Evolutionary conservation across 225 moss, liverwort and hornwort species (phyloP).

Genomic region (Neckera pumila): DNA sequence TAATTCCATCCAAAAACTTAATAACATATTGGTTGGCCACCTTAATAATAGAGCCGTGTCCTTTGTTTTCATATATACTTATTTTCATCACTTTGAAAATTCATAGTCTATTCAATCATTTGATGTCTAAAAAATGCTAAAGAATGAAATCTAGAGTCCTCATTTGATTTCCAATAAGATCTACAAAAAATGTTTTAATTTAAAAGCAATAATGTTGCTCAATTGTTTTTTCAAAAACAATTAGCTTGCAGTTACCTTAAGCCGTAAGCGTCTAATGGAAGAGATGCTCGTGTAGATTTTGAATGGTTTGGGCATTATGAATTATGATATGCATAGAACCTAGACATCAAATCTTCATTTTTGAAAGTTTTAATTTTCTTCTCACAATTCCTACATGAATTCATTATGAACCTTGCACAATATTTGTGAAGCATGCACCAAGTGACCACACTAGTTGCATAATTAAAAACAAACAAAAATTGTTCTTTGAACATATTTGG

Average conservation of each 20-base stretch:
- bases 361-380: background rate
- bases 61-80: background rate
- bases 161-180: background rate
- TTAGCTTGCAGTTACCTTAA: background rate
- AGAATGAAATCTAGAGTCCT: background rate
- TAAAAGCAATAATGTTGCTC: background rate
- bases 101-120: background rate
- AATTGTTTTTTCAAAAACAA: background rate
- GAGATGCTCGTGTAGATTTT: background rate
- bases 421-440: background rate
- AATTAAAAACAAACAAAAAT: background rate
- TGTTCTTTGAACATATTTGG: background rate
- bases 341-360: background rate
- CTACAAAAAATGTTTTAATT: background rate
- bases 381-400: background rate
- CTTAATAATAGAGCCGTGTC: background rate
- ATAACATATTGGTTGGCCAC: background rate
- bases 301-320: background rate
- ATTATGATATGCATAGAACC: background rate
- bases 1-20: background rate
- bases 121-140: background rate
- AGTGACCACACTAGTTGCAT: background rate
- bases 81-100: background rate
- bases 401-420: background rate
- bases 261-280: rapidly evolving